Evolutionary conservation across 441 rosid species (phyloP), one percentile per base, ranked within the genome.

Genomic region (Syzygium syzygioides): DNA sequence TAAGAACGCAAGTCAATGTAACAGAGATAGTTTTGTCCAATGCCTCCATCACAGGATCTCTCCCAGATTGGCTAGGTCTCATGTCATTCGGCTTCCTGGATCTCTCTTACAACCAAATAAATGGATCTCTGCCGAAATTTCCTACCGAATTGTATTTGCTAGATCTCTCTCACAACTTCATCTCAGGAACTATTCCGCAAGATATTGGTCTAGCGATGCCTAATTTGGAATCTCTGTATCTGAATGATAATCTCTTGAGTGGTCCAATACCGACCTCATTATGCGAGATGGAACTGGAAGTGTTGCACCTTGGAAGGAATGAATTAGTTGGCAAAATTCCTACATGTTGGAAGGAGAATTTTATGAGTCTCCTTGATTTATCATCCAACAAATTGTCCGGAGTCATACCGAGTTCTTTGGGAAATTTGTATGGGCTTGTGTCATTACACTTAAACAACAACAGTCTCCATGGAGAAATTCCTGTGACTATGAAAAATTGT

Each of bases 91-190:
- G 0, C 7, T 0, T 0, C 25, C 3, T 1, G 4, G 0, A 34
- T 68, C 79, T 66, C 25, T 32, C 48, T 34, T 4, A 68, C 79
- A 68, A 68, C 79, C 48, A 5, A 10, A 68, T 68, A 34, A 68
- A 5, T 68, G 79, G 79, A 34, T 34, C 2, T 68, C 1, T 68
- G 4, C 8, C 0, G 2, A 68, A 34, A 18, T 68, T 68, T 34
- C 25, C 79, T 68, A 9, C 0, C 4, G 0, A 17, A 0, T 0
- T 66, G 25, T 0, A 2, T 0, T 0, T 0, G 13, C 3, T 71
- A 68, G 79, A 68, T 14, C 79, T 68, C 79, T 32, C 79, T 4
- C 41, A 6, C 55, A 34, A 86, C 57, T 54, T 9, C 15, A 48
- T 86, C 20, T 62, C 87, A 2, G 83, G 60, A 14, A 4, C 37